Percentiles rank a stretch among this genome's conserved stretches.
Evolutionary conservation across 805 yeast genomes (phyloP).

Genomic region (Candida nonsorbophila): DNA sequence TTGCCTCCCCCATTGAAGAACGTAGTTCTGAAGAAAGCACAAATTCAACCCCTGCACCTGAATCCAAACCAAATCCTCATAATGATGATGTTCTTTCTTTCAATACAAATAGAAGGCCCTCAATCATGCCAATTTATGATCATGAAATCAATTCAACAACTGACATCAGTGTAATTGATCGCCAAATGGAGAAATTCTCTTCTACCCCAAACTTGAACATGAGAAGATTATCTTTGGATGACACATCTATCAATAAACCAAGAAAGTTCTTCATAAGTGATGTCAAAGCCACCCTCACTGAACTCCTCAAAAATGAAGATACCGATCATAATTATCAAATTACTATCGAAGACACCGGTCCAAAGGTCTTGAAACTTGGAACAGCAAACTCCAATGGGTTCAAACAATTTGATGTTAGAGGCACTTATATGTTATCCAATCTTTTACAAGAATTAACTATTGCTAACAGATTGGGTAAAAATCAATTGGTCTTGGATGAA

Average conservation of each 20-base stretch:
- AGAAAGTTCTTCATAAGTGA: conserved; percentile 66
- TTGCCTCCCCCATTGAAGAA: too few relatives aligned
- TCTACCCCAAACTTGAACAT: conserved; percentile 11
- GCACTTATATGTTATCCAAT: conserved; percentile 86
- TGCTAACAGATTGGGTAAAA: conserved; percentile 76
- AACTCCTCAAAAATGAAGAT: conserved; percentile 71
- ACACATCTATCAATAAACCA: conserved; percentile 17
- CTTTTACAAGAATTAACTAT: conserved; percentile 83
- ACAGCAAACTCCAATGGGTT: conserved; percentile 83
- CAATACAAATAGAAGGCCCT: conserved; percentile 16
- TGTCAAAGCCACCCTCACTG: conserved; percentile 66
- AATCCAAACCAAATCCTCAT: too few relatives aligned
- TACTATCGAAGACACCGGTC: conserved; percentile 28
- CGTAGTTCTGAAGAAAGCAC: conserved; percentile 2
- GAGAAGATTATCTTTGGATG: conserved; percentile 31
- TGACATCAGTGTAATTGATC: conserved; percentile 5
- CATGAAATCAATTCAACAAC: conserved; percentile 8
- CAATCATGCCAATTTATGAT: conserved; percentile 25
- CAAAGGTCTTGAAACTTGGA: conserved; percentile 25
- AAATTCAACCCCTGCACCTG: conserved; percentile 7
- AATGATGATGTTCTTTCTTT: too few relatives aligned
- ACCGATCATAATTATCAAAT: conserved; percentile 79
- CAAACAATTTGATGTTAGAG: conserved; percentile 67
- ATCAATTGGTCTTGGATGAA: conserved; percentile 76
- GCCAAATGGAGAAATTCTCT: conserved; percentile 3